Conservation (phyloP, 306 rosid genomes). For the Amphicarpaea edgeworthii region DNA sequence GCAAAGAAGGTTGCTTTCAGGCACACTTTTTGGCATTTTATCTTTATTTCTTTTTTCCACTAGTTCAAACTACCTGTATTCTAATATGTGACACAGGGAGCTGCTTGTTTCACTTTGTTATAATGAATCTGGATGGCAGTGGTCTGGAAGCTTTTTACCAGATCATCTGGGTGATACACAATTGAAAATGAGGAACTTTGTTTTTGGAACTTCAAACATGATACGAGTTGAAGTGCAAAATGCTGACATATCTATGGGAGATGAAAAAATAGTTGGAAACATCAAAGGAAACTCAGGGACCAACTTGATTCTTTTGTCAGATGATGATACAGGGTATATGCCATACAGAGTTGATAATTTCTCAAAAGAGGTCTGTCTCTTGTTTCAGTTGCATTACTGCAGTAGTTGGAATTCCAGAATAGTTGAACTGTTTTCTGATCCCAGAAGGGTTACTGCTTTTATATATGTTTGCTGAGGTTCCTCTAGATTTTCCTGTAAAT, state of each 20-base stretch:
- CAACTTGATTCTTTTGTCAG: conserved; percentile 89
- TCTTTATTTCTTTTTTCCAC: conserved; percentile 19
- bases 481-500: conserved; percentile 21
- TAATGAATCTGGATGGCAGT: conserved; percentile 95
- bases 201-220: conserved; percentile 73
- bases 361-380: conserved; percentile 83
- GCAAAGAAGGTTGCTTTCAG: conserved; percentile 8
- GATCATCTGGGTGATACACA: conserved; percentile 94
- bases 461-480: not conserved
- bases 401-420: conserved; percentile 33
- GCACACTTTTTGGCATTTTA: not conserved
- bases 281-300: conserved; percentile 93
- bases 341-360: conserved; percentile 97
- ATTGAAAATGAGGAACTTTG: conserved; percentile 85
- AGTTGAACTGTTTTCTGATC: conserved; percentile 29
- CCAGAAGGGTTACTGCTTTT: conserved; percentile 13
- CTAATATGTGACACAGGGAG: conserved; percentile 68
- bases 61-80: conserved; percentile 35
- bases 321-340: conserved; percentile 96
- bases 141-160: conserved; percentile 97
- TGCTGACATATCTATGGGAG: conserved; percentile 85
- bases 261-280: conserved; percentile 83
- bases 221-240: conserved; percentile 94
- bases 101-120: conserved; percentile 83
- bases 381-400: conserved; percentile 18